phyloP scores from a whole-genome alignment of 352 stramenopile genomes.

The Globisporangium yorkense region DNA sequence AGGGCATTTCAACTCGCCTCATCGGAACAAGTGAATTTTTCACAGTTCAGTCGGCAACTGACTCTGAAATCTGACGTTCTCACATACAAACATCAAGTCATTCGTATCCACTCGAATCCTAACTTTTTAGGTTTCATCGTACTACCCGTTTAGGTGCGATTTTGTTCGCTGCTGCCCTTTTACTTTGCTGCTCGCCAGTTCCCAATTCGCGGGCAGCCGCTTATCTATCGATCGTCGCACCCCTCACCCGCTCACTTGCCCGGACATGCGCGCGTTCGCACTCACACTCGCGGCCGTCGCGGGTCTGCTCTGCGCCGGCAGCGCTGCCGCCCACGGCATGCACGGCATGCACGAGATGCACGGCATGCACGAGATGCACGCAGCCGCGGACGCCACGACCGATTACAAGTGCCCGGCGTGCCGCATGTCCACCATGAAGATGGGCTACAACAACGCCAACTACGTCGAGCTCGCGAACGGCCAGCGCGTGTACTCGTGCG shows the following conservation, averaged over 20 bases:
- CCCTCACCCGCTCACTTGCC: background rate
- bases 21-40: background rate
- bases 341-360: constrained; percentile 20
- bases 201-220: background rate
- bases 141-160: background rate
- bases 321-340: constrained; percentile 14
- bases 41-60: background rate
- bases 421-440: constrained; percentile 53
- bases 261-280: constrained; percentile 10
- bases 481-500: constrained; percentile 71
- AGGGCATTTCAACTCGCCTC: too few species aligned
- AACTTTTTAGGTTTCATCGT: background rate
- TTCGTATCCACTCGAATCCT: background rate
- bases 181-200: constrained; percentile 1
- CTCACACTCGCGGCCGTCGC: constrained; percentile 7
- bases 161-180: too few species aligned
- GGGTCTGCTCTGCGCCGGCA: constrained; percentile 12
- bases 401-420: constrained; percentile 69
- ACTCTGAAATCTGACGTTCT: background rate
- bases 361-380: constrained; percentile 14
- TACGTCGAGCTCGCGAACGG: constrained; percentile 55
- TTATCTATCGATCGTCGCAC: background rate
- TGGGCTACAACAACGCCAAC: constrained; percentile 54
- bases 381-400: constrained; percentile 22
- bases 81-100: background rate